Evolutionary conservation across 2,329 filamentous ascomycete genomes (phyloP).

Genomic region (Cladophialophora psammophila): DNA sequence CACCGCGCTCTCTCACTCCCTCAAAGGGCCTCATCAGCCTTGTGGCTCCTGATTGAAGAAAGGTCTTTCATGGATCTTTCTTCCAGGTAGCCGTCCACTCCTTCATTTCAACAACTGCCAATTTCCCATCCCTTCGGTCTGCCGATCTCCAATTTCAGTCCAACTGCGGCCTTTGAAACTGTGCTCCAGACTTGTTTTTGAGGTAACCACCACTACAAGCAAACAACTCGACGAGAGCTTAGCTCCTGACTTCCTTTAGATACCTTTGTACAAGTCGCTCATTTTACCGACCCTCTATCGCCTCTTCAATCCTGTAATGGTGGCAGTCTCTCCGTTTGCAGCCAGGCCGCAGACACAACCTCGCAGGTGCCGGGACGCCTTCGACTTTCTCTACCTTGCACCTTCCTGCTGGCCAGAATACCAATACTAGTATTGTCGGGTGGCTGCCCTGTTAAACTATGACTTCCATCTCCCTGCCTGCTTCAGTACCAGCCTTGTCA

Average conservation of each 20-base stretch:
- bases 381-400: conserved; percentile 18
- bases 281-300: conserved; percentile 22
- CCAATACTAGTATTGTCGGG: conserved; percentile 18
- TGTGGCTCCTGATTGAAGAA: conserved; percentile 39
- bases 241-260: conserved; percentile 13
- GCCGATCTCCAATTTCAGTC: conserved; percentile 21
- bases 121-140: conserved; percentile 22
- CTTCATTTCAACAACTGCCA: conserved; percentile 31
- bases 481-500: conserved; percentile 27
- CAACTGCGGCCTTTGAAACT: conserved; percentile 15
- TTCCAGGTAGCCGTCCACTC: conserved; percentile 42
- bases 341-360: conserved; percentile 22
- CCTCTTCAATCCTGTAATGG: conserved; percentile 31
- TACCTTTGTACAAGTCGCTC: conserved; percentile 30
- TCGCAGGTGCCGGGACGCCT: conserved; percentile 36
- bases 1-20: conserved; percentile 40
- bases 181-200: conserved; percentile 19
- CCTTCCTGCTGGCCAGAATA: conserved; percentile 37
- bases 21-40: conserved; percentile 28
- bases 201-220: conserved; percentile 19
- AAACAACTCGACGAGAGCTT: conserved; percentile 7
- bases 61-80: conserved; percentile 37
- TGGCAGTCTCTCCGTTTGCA: conserved; percentile 31
- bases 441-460: conserved; percentile 62
- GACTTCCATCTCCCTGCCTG: conserved; percentile 37